phyloP scores from a whole-genome alignment of 2,329 filamentous ascomycete genomes.

The Cladophialophora chaetospira region DNA sequence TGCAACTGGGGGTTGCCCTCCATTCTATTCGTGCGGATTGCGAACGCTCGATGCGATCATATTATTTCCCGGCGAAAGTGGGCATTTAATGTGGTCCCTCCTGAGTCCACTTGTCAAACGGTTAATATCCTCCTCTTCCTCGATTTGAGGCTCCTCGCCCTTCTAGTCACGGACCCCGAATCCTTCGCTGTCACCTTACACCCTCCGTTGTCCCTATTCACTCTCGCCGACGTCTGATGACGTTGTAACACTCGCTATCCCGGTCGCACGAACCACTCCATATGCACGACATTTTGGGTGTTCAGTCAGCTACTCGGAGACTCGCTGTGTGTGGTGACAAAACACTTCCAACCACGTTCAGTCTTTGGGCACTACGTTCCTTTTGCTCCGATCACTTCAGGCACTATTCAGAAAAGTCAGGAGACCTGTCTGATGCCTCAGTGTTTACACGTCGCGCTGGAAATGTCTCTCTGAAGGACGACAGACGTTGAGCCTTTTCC shows the following conservation, averaged over 20 bases:
- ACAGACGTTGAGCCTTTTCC: conserved; percentile 3
- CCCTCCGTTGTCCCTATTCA: not conserved
- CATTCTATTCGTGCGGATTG: not conserved
- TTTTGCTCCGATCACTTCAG: not conserved
- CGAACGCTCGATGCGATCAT: conserved; percentile 2
- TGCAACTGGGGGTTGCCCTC: not conserved
- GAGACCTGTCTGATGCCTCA: conserved; percentile 5
- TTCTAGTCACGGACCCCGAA: conserved; percentile 7
- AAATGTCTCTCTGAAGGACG: conserved; percentile 14
- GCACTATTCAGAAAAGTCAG: not conserved
- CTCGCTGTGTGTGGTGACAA: not conserved
- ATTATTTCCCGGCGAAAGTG: conserved; percentile 2
- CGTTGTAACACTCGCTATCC: conserved; percentile 4
- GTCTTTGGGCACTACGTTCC: not conserved
- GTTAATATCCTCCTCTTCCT: conserved; percentile 4
- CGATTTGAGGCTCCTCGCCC: not conserved
- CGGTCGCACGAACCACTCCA: conserved; percentile 3
- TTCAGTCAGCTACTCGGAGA: not conserved
- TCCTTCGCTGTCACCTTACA: conserved; percentile 1
- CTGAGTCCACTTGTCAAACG: not conserved
- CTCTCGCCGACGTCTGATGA: conserved; percentile 6
- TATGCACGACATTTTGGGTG: not conserved
- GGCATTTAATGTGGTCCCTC: not conserved
- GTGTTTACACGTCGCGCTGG: not conserved
- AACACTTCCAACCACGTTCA: conserved; percentile 8